phyloP scores from a whole-genome alignment of 1,284 basidiomycete species.

The Veloporphyrellus conicus region DNA sequence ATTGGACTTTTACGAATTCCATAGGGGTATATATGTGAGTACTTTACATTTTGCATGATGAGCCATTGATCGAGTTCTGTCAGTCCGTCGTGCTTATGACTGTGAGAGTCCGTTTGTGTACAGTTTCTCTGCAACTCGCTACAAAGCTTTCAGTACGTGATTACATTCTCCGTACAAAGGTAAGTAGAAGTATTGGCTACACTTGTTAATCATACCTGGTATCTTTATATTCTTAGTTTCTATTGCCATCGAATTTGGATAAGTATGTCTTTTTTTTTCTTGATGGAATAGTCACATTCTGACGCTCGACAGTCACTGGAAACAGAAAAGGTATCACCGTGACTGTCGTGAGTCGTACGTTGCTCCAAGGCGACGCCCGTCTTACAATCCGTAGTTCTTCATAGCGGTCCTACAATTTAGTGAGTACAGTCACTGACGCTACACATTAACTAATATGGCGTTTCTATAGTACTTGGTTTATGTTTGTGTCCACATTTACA shows the following conservation, averaged over 20 bases:
- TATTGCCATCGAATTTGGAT: constrained; percentile 19
- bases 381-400: not conserved
- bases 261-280: constrained; percentile 2
- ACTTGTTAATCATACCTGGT: not conserved
- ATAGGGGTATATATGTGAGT: constrained; percentile 12
- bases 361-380: not conserved
- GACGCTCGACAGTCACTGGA: constrained; percentile 3
- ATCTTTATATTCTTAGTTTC: constrained; percentile 1
- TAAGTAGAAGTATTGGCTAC: not conserved
- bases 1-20: not conserved
- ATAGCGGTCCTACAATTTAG: constrained; percentile 4
- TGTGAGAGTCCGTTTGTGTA: not conserved
- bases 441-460: not conserved
- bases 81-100: constrained; percentile 2
- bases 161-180: constrained; percentile 12
- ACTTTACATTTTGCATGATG: not conserved
- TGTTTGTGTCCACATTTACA: constrained; percentile 4
- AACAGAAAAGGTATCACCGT: not conserved
- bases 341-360: not conserved
- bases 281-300: no score
- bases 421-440: not conserved
- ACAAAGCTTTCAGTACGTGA: not conserved
- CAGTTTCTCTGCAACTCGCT: not conserved
- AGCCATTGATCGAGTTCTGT: not conserved
- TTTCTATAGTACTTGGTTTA: constrained; percentile 2